These are phyloP conservation scores for Polyporus tsugae DNA, from an alignment of 1,284 basidiomycete genomes.

Conservation along the genomic window DNA sequence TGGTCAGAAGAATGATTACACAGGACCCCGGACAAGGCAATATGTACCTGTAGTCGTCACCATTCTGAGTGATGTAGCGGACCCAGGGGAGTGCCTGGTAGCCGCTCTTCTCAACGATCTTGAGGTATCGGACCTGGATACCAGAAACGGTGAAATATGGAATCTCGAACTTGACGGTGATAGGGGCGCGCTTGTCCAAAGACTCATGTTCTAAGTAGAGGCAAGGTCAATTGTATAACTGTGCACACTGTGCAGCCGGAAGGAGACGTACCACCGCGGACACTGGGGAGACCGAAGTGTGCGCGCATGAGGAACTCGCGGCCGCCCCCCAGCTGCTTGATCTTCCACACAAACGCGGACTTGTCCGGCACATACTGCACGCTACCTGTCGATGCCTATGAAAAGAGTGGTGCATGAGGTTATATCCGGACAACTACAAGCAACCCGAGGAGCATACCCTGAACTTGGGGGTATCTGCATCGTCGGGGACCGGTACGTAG, in stretches of 20 bases:
- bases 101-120: constrained; percentile 98
- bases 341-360: constrained; percentile 97
- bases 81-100: constrained; percentile 95
- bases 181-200: constrained; percentile 90
- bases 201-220: constrained; percentile 69
- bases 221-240: neutral
- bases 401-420: neutral
- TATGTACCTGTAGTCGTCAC: constrained; percentile 90
- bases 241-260: neutral
- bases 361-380: constrained; percentile 97
- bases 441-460: constrained; percentile 59
- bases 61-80: constrained; percentile 94
- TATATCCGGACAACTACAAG: neutral
- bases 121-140: constrained; percentile 95
- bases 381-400: constrained; percentile 86
- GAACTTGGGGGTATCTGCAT: constrained; percentile 98
- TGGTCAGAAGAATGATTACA: neutral
- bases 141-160: constrained; percentile 98
- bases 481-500: constrained; percentile 97
- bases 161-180: constrained; percentile 97
- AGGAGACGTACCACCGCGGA: constrained; percentile 74
- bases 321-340: constrained; percentile 93
- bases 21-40: neutral
- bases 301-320: constrained; percentile 96
- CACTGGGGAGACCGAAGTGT: constrained; percentile 93